These are phyloP conservation scores for Eimeria sp. DNA, from an alignment of 169 alveolate genomes.

Conservation along the genomic window DNA sequence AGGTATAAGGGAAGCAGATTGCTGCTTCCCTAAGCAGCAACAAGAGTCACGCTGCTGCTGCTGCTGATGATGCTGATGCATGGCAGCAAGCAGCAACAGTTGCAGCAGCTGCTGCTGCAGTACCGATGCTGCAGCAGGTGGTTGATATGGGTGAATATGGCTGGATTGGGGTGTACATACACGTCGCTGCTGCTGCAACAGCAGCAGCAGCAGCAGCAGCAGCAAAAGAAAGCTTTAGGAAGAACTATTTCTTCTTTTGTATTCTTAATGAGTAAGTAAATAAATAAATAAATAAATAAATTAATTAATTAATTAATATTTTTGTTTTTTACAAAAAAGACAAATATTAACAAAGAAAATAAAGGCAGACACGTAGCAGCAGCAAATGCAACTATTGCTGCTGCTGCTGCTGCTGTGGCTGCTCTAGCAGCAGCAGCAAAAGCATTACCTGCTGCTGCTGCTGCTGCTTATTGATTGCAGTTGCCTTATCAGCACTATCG, in stretches of 20 bases:
- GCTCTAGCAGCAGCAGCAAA: background rate
- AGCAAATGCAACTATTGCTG: background rate
- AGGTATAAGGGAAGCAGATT: no score
- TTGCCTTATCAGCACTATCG: background rate
- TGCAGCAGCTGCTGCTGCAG: slow-evolving; percentile 15
- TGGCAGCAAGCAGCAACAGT: no score
- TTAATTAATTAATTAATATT: no score
- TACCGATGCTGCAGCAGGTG: background rate
- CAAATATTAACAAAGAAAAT: background rate
- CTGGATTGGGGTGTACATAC: slow-evolving; percentile 5
- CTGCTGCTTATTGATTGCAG: background rate
- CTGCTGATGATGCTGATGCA: no score
- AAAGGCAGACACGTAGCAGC: background rate
- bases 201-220: background rate
- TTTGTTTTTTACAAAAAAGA: background rate
- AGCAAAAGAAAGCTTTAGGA: background rate
- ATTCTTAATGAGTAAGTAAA: no score
- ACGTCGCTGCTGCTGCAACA: background rate
- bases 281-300: no score
- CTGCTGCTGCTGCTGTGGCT: background rate
- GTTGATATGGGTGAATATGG: no score
- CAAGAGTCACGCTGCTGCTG: no score
- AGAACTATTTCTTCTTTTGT: no score
- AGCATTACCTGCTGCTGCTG: background rate
- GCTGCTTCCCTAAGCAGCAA: no score